phyloP scores from a whole-genome alignment of 2,329 filamentous ascomycete species.

The Talaromyces sp. region DNA sequence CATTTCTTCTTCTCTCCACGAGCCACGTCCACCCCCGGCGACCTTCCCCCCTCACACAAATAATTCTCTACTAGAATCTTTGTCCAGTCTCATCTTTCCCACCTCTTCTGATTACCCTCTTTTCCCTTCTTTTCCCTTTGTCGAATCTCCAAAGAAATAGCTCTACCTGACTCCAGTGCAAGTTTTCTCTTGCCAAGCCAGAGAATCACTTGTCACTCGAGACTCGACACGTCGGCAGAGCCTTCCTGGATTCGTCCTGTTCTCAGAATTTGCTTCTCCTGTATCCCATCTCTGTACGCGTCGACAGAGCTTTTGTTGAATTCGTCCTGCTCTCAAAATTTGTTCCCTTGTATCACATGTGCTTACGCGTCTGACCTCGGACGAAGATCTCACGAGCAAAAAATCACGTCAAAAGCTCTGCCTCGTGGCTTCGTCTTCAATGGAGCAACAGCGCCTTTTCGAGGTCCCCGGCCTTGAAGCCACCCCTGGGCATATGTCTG shows the following conservation, averaged over 20 bases:
- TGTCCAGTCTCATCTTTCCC: background rate
- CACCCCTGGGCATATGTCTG: background rate
- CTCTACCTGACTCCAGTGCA: background rate
- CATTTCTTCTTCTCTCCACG: background rate
- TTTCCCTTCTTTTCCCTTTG: background rate
- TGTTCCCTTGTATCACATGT: background rate
- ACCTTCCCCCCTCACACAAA: background rate
- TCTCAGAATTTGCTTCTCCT: background rate
- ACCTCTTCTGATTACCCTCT: background rate
- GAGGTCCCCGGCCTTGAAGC: conserved; percentile 2
- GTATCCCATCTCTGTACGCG: background rate
- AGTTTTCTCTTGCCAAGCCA: background rate
- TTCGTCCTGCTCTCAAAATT: background rate
- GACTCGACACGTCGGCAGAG: background rate
- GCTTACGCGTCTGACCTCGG: background rate
- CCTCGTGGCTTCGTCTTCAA: background rate
- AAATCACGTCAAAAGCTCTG: background rate
- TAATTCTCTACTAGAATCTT: background rate
- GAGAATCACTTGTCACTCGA: background rate
- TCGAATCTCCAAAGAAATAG: background rate
- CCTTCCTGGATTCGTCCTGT: background rate
- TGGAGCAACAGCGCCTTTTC: background rate
- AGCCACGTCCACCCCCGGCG: background rate
- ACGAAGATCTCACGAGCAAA: background rate
- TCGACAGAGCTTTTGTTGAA: background rate